Conservation (phyloP, 2,329 filamentous ascomycete genomes). For the Monilinia laxa region DNA sequence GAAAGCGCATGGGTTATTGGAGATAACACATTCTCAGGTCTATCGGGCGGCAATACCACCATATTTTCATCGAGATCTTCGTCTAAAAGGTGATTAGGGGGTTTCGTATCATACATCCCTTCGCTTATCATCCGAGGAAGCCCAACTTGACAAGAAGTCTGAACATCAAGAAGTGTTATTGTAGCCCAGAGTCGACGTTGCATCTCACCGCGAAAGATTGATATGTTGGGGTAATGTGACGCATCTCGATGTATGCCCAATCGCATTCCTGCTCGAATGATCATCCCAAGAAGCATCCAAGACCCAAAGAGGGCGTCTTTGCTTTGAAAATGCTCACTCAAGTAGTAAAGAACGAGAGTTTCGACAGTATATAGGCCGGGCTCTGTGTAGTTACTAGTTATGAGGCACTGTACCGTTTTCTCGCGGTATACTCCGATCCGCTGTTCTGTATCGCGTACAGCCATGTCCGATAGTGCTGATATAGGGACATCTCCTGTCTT, state of each 20-base stretch:
- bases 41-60: slow-evolving; percentile 53
- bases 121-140: slow-evolving; percentile 65
- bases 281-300: slow-evolving; percentile 53
- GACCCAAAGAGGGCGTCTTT: slow-evolving; percentile 53
- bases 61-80: slow-evolving; percentile 61
- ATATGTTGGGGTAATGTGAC: slow-evolving; percentile 48
- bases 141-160: slow-evolving; percentile 67
- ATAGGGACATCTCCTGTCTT: slow-evolving; percentile 14
- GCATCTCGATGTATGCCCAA: slow-evolving; percentile 60
- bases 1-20: slow-evolving; percentile 53
- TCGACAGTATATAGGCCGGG: slow-evolving; percentile 51
- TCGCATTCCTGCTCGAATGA: slow-evolving; percentile 55
- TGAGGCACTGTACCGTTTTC: slow-evolving; percentile 53
- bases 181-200: slow-evolving; percentile 57
- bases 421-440: slow-evolving; percentile 50
- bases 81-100: slow-evolving; percentile 63
- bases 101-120: slow-evolving; percentile 60
- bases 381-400: slow-evolving; percentile 51
- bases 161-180: slow-evolving; percentile 57
- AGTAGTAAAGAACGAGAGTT: slow-evolving; percentile 52
- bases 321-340: slow-evolving; percentile 53
- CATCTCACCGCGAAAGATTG: slow-evolving; percentile 60
- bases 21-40: slow-evolving; percentile 57
- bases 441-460: slow-evolving; percentile 43
- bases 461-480: slow-evolving; percentile 47